Conservation (phyloP, 2,329 filamentous ascomycete species). For the Bipolaris bicolor region DNA sequence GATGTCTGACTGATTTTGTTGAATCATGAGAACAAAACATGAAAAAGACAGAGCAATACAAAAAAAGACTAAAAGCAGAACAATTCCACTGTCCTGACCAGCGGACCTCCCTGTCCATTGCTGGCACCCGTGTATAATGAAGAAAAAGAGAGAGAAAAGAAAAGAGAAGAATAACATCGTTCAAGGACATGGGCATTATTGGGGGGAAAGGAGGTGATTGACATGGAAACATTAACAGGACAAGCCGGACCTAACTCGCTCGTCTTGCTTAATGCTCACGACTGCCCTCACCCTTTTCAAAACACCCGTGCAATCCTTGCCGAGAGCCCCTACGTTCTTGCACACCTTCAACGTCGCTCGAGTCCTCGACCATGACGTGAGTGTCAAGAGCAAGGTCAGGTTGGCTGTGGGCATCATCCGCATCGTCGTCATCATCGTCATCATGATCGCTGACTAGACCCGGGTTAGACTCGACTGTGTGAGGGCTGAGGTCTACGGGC, state of each 20-base stretch:
- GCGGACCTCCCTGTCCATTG: constrained; percentile 25
- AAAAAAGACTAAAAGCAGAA: constrained; percentile 11
- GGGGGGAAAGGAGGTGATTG: constrained; percentile 15
- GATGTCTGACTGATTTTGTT: constrained; percentile 33
- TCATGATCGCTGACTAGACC: constrained; percentile 59
- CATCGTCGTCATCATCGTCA: constrained; percentile 55
- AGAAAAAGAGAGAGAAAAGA: constrained; percentile 11
- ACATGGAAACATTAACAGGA: constrained; percentile 19
- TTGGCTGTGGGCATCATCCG: constrained; percentile 46
- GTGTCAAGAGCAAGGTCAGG: constrained; percentile 45
- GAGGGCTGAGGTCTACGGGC: constrained; percentile 53
- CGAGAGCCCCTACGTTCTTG: constrained; percentile 41
- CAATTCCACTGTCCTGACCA: constrained; percentile 15
- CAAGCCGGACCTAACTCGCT: constrained; percentile 37
- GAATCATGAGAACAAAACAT: constrained; percentile 9
- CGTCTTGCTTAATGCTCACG: constrained; percentile 41
- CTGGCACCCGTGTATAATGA: constrained; percentile 29
- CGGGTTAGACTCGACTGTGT: constrained; percentile 57
- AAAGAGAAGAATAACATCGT: constrained; percentile 16
- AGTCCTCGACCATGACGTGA: constrained; percentile 48
- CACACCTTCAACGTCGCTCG: constrained; percentile 48
- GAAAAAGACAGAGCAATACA: not conserved
- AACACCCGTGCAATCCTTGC: constrained; percentile 42
- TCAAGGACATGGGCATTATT: constrained; percentile 25
- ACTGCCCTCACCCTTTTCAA: constrained; percentile 45